phyloP scores from a whole-genome alignment of 1,284 basidiomycete species.

The Abortiporus biennis region DNA sequence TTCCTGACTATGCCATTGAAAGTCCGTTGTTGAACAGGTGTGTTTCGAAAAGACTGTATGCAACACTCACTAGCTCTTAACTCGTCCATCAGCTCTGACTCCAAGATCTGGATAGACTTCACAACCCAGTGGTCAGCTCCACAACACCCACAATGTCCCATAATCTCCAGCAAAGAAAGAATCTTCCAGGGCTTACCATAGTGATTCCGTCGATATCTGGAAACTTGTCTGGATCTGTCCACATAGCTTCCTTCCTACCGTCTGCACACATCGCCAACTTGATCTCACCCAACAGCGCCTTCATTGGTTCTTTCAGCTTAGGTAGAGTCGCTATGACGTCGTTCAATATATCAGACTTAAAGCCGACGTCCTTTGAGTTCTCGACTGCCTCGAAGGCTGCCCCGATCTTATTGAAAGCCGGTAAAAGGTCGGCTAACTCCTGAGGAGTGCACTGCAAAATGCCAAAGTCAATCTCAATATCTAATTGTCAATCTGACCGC shows the following conservation, averaged over 20 bases:
- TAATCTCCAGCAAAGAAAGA: not conserved
- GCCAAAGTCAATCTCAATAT: not conserved
- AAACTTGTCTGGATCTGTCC: constrained; percentile 67
- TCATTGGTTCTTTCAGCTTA: constrained; percentile 50
- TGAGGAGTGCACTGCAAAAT: constrained; percentile 69
- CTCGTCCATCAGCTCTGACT: constrained; percentile 73
- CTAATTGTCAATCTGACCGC: not conserved
- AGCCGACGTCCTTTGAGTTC: constrained; percentile 40
- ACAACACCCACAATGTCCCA: not conserved
- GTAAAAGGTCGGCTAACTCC: constrained; percentile 76
- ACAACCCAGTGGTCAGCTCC: too few species aligned
- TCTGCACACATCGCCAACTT: constrained; percentile 61
- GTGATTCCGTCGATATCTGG: constrained; percentile 55
- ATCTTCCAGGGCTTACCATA: constrained; percentile 33
- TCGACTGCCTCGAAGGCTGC: constrained; percentile 54
- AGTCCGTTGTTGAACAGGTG: not conserved
- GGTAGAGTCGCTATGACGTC: constrained; percentile 69
- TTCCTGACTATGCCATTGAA: constrained; percentile 55
- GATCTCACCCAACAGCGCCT: constrained; percentile 53
- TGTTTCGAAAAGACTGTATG: not conserved
- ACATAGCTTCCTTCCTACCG: constrained; percentile 70
- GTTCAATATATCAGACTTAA: constrained; percentile 66
- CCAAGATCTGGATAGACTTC: constrained; percentile 59
- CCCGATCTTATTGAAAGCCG: constrained; percentile 72
- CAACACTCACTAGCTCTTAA: constrained; percentile 55